Evolutionary conservation across 108 stramenopile species (phyloP), one percentile per base, ranked within the genome.

Genomic region (Cyclotella choctawhatcheeana): DNA sequence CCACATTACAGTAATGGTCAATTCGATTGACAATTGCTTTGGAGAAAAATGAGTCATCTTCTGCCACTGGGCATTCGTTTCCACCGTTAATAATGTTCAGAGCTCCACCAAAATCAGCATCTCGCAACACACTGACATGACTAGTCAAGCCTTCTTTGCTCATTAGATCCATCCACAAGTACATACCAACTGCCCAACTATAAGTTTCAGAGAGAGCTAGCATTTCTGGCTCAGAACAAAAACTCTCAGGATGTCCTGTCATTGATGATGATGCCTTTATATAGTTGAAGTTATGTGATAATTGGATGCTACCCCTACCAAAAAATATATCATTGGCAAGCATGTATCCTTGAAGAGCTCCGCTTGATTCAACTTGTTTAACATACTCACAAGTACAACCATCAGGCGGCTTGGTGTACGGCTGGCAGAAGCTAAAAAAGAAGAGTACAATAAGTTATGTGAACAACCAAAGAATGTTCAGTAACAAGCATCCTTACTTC

Each of bases 201-300:
- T 52, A 75, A 12, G 48, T 30, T 44, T 67, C 74, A 26, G 40
- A 58, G 20, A 58, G 29, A 21, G 65, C 55, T 43, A 75, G 55
- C 20, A 75, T 31, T 43, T 75, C 65, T 0, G 74, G 74, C 21
- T 75, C 58, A 6, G 44, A 8, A 35, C 74, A 75, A 50, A 75
- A 75, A 13, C 58, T 67, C 0, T 67, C 56, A n/a, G 58, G 47
- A 37, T 44, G 63, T 51, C 74, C 64, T 0, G 73, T 74, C 73
- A 74, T 74, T 12, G 73, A 52, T 43, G 64, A 63, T 5, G 73
- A 74, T 8, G 73, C 73, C 16, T 64, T 50, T 44, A 74, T 74
- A 52, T 74, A 74, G 25, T 74, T 74, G 64, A 74, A 74, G 29
- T 74, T 74, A 32, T 65, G 63, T 1, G 73, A 74, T 34, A 74